Conservation (phyloP, 306 rosid species). For the Quercus gilva region DNA sequence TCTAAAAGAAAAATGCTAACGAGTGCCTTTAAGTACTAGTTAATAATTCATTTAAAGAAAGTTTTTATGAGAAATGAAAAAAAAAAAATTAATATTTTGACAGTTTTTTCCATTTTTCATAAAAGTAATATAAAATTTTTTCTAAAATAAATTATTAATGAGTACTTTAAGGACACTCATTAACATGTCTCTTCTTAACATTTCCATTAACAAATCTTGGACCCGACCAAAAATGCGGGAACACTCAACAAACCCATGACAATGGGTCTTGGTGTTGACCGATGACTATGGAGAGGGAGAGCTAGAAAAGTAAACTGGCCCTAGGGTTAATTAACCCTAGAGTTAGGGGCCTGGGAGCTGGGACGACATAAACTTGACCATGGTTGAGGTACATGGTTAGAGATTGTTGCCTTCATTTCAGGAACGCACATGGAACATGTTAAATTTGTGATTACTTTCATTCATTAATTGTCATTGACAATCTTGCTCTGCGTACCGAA, state of each 20-base stretch:
- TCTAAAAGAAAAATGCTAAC: too few relatives aligned
- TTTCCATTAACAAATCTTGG: neutral
- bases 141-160: too few relatives aligned
- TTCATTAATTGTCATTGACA: neutral
- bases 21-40: too few relatives aligned
- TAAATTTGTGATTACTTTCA: too few relatives aligned
- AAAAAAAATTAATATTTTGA: too few relatives aligned
- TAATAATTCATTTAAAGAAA: too few relatives aligned
- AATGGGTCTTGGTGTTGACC: constrained; percentile 13
- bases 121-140: too few relatives aligned
- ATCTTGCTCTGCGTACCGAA: neutral
- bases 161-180: too few relatives aligned
- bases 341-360: constrained; percentile 29
- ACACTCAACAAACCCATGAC: constrained; percentile 8
- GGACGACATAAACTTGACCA: constrained; percentile 28
- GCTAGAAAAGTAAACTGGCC: neutral
- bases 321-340: neutral
- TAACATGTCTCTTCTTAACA: too few relatives aligned
- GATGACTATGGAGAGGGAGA: constrained; percentile 6
- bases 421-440: constrained; percentile 9
- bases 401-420: constrained; percentile 42
- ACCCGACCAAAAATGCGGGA: constrained; percentile 23
- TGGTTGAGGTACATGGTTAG: constrained; percentile 20
- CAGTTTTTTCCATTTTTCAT: too few relatives aligned
- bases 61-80: too few relatives aligned